phyloP scores from a whole-genome alignment of 495 filamentous ascomycete genomes.

The Cercophora newfieldiana region DNA sequence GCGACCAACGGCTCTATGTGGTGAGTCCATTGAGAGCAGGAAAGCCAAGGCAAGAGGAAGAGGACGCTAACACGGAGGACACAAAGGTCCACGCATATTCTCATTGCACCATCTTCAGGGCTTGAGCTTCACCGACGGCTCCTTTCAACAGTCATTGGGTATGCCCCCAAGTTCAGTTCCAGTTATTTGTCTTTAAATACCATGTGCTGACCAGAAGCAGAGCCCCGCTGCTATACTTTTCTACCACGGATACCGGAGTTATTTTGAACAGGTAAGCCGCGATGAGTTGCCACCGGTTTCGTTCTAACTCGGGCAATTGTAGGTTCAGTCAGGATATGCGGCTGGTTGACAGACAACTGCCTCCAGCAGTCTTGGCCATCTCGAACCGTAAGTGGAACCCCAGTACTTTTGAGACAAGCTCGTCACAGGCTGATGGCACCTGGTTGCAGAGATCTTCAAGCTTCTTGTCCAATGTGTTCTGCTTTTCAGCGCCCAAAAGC shows the following conservation, averaged over 20 bases:
- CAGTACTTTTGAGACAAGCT: background rate
- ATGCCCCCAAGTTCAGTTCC: too few species aligned
- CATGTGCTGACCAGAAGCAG: conserved; percentile 4
- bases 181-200: too few species aligned
- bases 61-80: background rate
- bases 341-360: conserved; percentile 57
- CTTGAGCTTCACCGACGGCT: conserved; percentile 25
- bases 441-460: conserved; percentile 28
- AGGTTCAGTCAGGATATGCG: conserved; percentile 63
- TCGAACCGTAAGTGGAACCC: conserved; percentile 22
- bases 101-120: conserved; percentile 20
- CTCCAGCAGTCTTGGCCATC: conserved; percentile 27
- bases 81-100: conserved; percentile 12
- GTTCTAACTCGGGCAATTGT: background rate
- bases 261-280: conserved; percentile 31
- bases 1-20: conserved; percentile 32
- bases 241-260: conserved; percentile 25
- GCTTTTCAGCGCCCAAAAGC: conserved; percentile 46
- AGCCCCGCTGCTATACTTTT: conserved; percentile 32
- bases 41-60: too few species aligned
- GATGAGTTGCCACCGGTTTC: conserved; percentile 10
- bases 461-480: conserved; percentile 37
- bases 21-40: too few species aligned
- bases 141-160: conserved; percentile 21
- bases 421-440: background rate